Base-by-base conservation (phyloP, 306 rosid genomes). In the Trifolium fragiferum region DNA sequence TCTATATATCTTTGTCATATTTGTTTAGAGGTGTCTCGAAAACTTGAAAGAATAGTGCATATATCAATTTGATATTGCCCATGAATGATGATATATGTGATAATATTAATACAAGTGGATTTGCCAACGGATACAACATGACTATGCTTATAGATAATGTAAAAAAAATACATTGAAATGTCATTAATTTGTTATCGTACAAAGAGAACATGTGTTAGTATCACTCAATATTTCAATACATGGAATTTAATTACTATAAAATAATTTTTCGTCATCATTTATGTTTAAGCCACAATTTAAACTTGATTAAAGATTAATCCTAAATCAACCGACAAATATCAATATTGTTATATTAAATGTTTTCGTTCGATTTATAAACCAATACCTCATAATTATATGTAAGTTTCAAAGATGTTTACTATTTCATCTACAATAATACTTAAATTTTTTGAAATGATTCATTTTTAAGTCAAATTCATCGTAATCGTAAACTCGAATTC, bases 141-240 rank as follows among this genome's bases (percentile, higher is more conserved):
- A 5, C n/a, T 70, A 21, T 23, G 66, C 79, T 25, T 73, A 66
- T 33, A 57, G 67, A 78, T 78, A 78, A 71, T 78, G 68, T 72
- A 46, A 77, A 68, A 58, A 10, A 60, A 16, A 50, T 35, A 32
- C 27, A 15, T 57, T 70, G 50, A 19, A 53, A 0, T 63, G 38
- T 38, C 27, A 27, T 51, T 30, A 40, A 40, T 40, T 30, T 71
- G 62, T 63, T 77, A 71, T 78, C 41, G 37, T 49, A 70, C 10
- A 4, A 14, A 44, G 8, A 68, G 35, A 54, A 78, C 1, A 27
- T 27, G 32, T 27, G 4, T 1, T 41, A 20, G 32, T 21, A 53
- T 30, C 32, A 41, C 41, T 32, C 14, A 12, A 32, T 10, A 44
- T 65, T 66, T 4, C 4, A 54, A 16, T 11, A 20, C 7, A n/a